Base-by-base conservation (phyloP, 108 stramenopile species). In the Pseudonitzschia delicatissima region DNA sequence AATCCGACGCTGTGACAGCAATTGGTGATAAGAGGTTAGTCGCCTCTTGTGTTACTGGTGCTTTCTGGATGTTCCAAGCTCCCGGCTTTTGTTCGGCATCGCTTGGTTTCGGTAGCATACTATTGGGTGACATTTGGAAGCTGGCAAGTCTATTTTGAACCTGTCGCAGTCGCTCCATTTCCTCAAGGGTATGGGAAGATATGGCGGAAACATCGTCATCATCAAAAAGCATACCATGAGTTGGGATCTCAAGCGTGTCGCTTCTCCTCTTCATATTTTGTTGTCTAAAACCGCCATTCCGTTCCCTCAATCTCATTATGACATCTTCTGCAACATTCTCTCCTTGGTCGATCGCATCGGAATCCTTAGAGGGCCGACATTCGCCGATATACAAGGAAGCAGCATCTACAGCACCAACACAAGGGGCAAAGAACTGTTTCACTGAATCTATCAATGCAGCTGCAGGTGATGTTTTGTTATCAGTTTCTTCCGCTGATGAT, bases 191-290 rank as follows among this genome's bases (percentile, higher is more conserved):
- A 44, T 61, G 45, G 1, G 67, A 67, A 3, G 74, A 76, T 29
- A 76, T 28, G 5, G 58, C 74, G 8, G 74, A 76, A 35, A 76
- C 68, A 45, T 74, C 73, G 25, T 68, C 67, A 8, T 67, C 61
- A 12, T 55, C 53, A 33, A 55, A 55, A 5, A 55, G 18, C 20
- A 71, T 53, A 5, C 58, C 59, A 33, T 71, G 28, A 15, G 65
- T 40, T 35, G 64, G 65, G 11, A 73, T 64, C 52, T 73, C 72
- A 49, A 73, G 65, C 4, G 70, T 71, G 2, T 62, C 62, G 4
- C 53, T 48, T 33, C 48, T 40, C 49, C 55, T 27, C 18, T 44
- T 29, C n/a, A 23, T 15, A 59, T 29, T 4, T 15, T 42, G 40
- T 51, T 23, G 23, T 5, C 6, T 23, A 17, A 33, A 33, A 29